These are phyloP conservation scores for Patellifolia procumbens DNA, from an alignment of 179 eudicot genomes.

Conservation along the genomic window DNA sequence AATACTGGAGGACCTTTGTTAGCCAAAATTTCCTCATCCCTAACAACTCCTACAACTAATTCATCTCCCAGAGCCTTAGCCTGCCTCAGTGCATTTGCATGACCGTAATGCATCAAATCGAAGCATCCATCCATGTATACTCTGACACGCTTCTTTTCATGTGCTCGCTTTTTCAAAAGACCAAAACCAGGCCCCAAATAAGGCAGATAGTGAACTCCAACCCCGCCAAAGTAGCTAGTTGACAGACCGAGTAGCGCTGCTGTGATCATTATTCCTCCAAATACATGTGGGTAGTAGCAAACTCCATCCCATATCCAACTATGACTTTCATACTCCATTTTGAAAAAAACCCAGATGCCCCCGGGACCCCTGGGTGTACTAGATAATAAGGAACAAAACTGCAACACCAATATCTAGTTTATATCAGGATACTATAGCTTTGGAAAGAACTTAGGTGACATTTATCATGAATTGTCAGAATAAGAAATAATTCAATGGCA, in stretches of 20 bases:
- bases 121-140: constrained; percentile 99
- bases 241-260: constrained; percentile 86
- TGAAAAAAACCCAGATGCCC: constrained; percentile 34
- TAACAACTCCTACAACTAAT: constrained; percentile 81
- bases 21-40: constrained; percentile 89
- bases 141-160: constrained; percentile 60
- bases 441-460: not conserved
- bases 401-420: constrained; percentile 22
- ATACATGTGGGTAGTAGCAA: constrained; percentile 75
- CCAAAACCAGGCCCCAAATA: constrained; percentile 60
- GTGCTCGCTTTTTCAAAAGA: constrained; percentile 54
- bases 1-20: constrained; percentile 96
- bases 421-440: constrained; percentile 9
- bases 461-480: not conserved
- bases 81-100: constrained; percentile 96
- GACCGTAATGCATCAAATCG: constrained; percentile 98
- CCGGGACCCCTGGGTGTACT: constrained; percentile 33
- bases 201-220: constrained; percentile 65
- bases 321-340: constrained; percentile 69
- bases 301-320: constrained; percentile 73
- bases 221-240: constrained; percentile 72
- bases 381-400: constrained; percentile 29
- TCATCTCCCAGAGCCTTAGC: constrained; percentile 95
- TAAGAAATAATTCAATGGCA: not conserved
- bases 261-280: constrained; percentile 86